phyloP scores from a whole-genome alignment of 83 land plant genomes.

The Picea abies region DNA sequence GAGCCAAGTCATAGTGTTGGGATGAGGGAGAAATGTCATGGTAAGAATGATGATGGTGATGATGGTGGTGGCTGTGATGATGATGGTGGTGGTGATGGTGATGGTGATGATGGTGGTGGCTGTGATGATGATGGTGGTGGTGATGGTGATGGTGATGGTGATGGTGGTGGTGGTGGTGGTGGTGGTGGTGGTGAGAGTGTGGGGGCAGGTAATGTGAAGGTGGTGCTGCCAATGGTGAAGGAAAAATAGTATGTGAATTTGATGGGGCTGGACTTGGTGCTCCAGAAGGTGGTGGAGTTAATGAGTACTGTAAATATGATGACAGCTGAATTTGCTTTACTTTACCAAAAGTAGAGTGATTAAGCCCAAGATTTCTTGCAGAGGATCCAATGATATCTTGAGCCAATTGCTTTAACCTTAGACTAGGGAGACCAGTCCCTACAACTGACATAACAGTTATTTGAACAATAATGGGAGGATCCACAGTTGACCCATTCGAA shows the following conservation, averaged over 20 bases:
- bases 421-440: conserved; percentile 25
- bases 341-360: conserved; percentile 67
- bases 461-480: conserved; percentile 60
- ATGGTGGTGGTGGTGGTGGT: conserved; percentile 32
- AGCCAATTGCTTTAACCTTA: conserved; percentile 61
- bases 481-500: conserved; percentile 54
- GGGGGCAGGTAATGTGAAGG: conserved; percentile 41
- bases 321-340: conserved; percentile 69
- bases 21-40: conserved; percentile 13
- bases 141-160: conserved; percentile 17
- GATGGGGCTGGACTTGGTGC: conserved; percentile 27
- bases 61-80: conserved; percentile 21
- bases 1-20: neutral
- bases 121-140: conserved; percentile 23
- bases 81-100: conserved; percentile 32
- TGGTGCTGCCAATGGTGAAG: too few relatives aligned
- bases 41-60: conserved; percentile 19
- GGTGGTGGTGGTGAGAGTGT: conserved; percentile 25
- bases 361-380: conserved; percentile 66
- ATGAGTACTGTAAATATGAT: conserved; percentile 38
- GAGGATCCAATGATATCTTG: conserved; percentile 49
- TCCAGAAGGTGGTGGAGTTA: conserved; percentile 30
- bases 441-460: conserved; percentile 46
- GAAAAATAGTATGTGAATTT: too few relatives aligned
- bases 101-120: conserved; percentile 19